Conservation (phyloP, 345 rosid species). For the Arabidopsis arenosa region DNA sequence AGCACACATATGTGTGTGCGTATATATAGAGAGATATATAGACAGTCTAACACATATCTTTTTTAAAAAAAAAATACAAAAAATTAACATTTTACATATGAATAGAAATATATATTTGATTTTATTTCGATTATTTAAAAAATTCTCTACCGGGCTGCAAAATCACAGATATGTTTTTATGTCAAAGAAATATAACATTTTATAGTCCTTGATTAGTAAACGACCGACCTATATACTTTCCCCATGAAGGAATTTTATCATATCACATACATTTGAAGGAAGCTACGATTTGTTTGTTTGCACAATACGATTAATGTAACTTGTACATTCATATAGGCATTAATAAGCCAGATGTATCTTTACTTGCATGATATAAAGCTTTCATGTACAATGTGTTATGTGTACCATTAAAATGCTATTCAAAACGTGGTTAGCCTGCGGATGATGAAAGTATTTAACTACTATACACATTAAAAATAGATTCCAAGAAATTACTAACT, state of each 20-base stretch:
- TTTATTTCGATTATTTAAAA: not conserved
- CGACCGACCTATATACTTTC: not conserved
- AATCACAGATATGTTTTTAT: not conserved
- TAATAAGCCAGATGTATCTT: not conserved
- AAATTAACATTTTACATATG: slow-evolving; percentile 5
- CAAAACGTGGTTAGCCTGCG: not conserved
- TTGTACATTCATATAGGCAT: slow-evolving; percentile 5
- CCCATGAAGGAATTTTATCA: not conserved
- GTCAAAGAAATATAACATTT: not conserved
- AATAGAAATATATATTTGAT: not conserved
- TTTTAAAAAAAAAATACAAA: not conserved
- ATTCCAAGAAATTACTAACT: not conserved
- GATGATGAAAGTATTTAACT: not conserved
- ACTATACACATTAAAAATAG: not conserved
- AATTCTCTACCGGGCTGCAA: not conserved
- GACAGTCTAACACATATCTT: not conserved
- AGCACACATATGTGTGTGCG: not conserved
- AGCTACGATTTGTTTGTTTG: not conserved
- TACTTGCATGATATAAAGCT: not conserved
- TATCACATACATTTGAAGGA: not conserved
- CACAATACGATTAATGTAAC: not conserved
- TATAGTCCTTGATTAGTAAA: not conserved
- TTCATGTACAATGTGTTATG: not conserved
- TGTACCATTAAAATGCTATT: not conserved
- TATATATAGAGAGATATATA: not conserved